phyloP scores from a whole-genome alignment of 2,329 filamentous ascomycete genomes.

The Lojkania enalia region DNA sequence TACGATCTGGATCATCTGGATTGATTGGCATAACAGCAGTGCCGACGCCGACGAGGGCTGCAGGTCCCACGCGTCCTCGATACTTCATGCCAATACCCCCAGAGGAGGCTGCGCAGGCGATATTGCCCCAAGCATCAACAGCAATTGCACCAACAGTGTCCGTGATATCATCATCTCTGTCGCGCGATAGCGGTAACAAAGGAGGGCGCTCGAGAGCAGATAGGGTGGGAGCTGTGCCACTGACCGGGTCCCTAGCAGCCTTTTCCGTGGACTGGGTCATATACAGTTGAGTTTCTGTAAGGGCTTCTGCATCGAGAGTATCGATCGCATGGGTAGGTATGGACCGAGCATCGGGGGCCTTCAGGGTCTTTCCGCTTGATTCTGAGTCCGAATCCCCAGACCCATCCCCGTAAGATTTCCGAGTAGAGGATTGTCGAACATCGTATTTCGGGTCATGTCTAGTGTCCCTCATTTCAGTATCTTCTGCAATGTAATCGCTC shows the following conservation, averaged over 20 bases:
- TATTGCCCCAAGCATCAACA: slow-evolving; percentile 80
- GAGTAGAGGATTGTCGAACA: slow-evolving; percentile 3
- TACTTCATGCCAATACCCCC: slow-evolving; percentile 99
- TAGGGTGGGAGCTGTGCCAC: slow-evolving; percentile 5
- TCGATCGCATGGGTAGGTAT: slow-evolving; percentile 16
- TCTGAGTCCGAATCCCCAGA: slow-evolving; percentile 38
- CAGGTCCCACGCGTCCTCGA: slow-evolving; percentile 85
- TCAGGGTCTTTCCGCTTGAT: slow-evolving; percentile 27
- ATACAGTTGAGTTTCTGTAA: not conserved
- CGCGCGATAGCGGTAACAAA: slow-evolving; percentile 6
- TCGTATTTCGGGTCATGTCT: slow-evolving; percentile 13
- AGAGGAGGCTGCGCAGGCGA: slow-evolving; percentile 93
- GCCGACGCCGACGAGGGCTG: slow-evolving; percentile 88
- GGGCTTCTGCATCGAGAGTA: not conserved
- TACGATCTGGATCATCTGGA: slow-evolving; percentile 67
- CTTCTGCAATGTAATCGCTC: slow-evolving; percentile 18
- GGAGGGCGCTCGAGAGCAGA: slow-evolving; percentile 9
- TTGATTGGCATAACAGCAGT: slow-evolving; percentile 84
- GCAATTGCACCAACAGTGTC: slow-evolving; percentile 97
- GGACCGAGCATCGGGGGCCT: slow-evolving; percentile 23
- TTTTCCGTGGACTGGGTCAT: too few relatives aligned
- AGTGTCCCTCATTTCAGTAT: slow-evolving; percentile 30
- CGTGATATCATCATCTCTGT: slow-evolving; percentile 67
- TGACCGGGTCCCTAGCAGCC: slow-evolving; percentile 6
- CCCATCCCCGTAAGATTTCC: slow-evolving; percentile 43